phyloP scores from a whole-genome alignment of 192 early-diverging fungal genomes.

The Mortierella alpina region DNA sequence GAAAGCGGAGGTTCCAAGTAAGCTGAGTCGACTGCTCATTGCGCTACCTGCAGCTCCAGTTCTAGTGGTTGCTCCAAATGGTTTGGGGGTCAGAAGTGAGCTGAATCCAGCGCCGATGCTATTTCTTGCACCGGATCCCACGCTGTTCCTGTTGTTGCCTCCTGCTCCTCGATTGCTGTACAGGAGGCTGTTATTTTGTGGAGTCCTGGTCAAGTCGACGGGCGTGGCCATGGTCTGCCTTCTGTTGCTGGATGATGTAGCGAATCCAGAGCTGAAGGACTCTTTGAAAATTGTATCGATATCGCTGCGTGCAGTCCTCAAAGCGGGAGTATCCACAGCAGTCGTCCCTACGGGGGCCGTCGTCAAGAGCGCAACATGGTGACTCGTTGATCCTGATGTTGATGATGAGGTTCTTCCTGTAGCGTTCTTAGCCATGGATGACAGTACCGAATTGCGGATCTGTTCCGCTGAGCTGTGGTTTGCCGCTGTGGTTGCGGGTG shows the following conservation, averaged over 20 bases:
- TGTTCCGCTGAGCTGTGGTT: background rate
- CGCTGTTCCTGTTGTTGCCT: background rate
- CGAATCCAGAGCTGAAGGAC: constrained; percentile 40
- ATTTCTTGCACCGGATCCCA: constrained; percentile 1
- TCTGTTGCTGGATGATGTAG: constrained; percentile 22
- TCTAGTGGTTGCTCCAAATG: background rate
- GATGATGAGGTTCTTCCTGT: background rate
- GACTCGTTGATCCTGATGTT: background rate
- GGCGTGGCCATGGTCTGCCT: constrained; percentile 41
- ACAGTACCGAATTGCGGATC: no score
- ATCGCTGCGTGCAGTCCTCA: background rate
- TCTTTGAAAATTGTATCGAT: constrained; percentile 28
- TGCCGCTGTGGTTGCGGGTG: background rate
- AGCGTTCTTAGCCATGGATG: no score
- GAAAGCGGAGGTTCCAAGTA: constrained; percentile 8
- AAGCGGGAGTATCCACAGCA: background rate
- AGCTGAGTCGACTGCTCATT: constrained; percentile 11
- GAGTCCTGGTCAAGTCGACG: background rate
- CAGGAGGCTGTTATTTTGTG: background rate
- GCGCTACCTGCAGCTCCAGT: background rate
- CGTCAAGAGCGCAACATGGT: background rate
- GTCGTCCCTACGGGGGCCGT: constrained; percentile 7
- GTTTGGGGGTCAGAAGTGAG: background rate
- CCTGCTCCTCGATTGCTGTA: background rate
- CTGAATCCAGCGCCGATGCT: constrained; percentile 20